Base-by-base conservation (phyloP, 768 basidiomycete species). In the Xerocomellus amylosporus region DNA sequence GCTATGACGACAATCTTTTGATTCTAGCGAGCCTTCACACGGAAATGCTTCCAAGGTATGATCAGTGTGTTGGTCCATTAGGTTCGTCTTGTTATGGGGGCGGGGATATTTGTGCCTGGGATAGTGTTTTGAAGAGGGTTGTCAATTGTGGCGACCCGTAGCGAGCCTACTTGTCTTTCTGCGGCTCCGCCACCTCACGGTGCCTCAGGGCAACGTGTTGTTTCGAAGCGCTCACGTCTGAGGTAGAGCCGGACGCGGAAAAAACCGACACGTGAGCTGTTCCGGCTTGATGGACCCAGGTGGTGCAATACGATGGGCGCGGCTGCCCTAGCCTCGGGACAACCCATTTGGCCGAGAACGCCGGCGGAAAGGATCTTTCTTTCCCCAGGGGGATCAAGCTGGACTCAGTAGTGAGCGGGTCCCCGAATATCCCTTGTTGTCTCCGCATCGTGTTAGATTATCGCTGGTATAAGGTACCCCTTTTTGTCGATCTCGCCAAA, bases 1-100 rank as follows among this genome's bases (percentile, higher is more conserved):
- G 36, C 36, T 15, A 8, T 17, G 36, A 60, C 38, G 44, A 49
- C 43, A 46, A 52, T 46, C 34, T 46, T 54, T 54, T 60, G 55
- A 53, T 51, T 36, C 52, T 63, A 54, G 51, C 60, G 59, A 59
- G 45, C 9, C 64, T 59, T 65, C 46, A 51, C 62, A 64, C 62
- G 55, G 36, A 53, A 41, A 36, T 34, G 49, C 44, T 64, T 55
- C 47, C 55, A 48, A 34, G 33, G 28, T 24, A 33, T 46, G 55
- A 37, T 40, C 24, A 24, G 12, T 24, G 39, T 19, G 36, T 14
- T 36, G 38, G 58, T 19, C 43, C 58, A 44, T 34, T 31, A 47
- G 48, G 55, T 48, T 26, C 38, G 22, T 2, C 53, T 40, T 44
- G 39, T 53, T 60, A 50, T 48, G 42, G 42, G 33, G 54, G 33